Conservation (phyloP, 2,329 filamentous ascomycete genomes). For the Camptophora hylomeconis region DNA sequence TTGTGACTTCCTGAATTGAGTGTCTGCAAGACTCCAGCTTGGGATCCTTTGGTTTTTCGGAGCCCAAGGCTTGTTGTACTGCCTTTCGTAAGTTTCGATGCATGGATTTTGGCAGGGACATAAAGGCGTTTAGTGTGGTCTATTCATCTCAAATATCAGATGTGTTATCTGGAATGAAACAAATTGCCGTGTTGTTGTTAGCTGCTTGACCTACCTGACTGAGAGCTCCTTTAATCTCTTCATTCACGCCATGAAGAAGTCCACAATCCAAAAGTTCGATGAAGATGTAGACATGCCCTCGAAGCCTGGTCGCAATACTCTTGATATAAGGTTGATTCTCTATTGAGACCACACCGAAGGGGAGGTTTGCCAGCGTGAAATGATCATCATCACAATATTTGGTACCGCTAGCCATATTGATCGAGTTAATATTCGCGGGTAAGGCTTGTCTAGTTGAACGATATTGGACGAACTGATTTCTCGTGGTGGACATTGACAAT, state of each 20-base stretch:
- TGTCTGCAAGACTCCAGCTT: constrained; percentile 9
- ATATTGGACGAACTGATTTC: too few species aligned
- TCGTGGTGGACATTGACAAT: too few species aligned
- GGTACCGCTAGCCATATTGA: too few species aligned
- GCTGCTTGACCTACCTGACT: constrained; percentile 6
- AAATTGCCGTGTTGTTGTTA: background rate
- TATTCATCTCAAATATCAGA: constrained; percentile 10
- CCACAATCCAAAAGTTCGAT: constrained; percentile 26
- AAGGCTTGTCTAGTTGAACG: too few species aligned
- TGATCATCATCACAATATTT: too few species aligned
- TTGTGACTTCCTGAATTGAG: constrained; percentile 26
- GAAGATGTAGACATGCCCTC: constrained; percentile 41
- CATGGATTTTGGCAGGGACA: constrained; percentile 28
- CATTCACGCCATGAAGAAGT: constrained; percentile 18
- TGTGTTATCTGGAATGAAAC: background rate
- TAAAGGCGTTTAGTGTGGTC: constrained; percentile 36
- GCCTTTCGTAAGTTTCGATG: constrained; percentile 28
- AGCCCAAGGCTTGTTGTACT: constrained; percentile 18
- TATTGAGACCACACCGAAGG: constrained; percentile 40
- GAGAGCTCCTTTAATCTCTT: constrained; percentile 19
- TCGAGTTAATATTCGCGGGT: too few species aligned
- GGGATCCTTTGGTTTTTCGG: background rate
- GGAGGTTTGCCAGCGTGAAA: constrained; percentile 39
- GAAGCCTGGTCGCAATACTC: constrained; percentile 39
- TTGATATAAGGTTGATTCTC: constrained; percentile 24